A percentile compares a stretch with the other conserved stretches of the same genome.
Conservation (phyloP, 2,329 filamentous ascomycete species). For the Trichothecium roseum region DNA sequence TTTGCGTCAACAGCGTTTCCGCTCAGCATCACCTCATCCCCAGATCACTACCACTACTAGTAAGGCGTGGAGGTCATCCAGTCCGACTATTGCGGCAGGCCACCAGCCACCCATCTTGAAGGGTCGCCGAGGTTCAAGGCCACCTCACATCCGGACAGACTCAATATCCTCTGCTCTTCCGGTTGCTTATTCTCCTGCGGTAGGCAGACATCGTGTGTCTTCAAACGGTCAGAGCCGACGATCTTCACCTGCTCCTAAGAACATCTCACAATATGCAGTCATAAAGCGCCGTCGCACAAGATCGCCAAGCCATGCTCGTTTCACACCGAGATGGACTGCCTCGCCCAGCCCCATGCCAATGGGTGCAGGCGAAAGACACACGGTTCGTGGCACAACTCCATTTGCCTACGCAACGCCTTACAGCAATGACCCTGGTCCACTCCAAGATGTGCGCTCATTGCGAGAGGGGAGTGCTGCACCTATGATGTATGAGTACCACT, state of each 20-base stretch:
- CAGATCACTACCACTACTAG: slow-evolving; percentile 17
- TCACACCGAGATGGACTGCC: slow-evolving; percentile 46
- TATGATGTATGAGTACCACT: slow-evolving; percentile 18
- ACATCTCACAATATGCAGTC: slow-evolving; percentile 17
- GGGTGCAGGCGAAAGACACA: slow-evolving; percentile 21
- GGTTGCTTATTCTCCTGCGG: slow-evolving; percentile 23
- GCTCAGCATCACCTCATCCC: slow-evolving; percentile 32
- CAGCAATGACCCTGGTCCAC: slow-evolving; percentile 43
- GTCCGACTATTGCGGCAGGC: slow-evolving; percentile 20
- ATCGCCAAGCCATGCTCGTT: slow-evolving; percentile 43
- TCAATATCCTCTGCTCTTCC: slow-evolving; percentile 38
- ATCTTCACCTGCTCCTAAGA: slow-evolving; percentile 18
- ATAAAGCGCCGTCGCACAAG: slow-evolving; percentile 42
- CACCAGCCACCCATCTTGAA: slow-evolving; percentile 26
- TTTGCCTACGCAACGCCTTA: slow-evolving; percentile 69
- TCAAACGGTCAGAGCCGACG: slow-evolving; percentile 28
- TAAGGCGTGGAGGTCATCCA: slow-evolving; percentile 16
- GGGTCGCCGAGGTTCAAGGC: slow-evolving; percentile 30
- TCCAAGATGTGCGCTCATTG: slow-evolving; percentile 25
- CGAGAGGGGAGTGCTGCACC: slow-evolving; percentile 18
- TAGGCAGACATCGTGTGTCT: slow-evolving; percentile 32
- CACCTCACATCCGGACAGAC: slow-evolving; percentile 38
- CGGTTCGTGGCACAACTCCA: slow-evolving; percentile 37
- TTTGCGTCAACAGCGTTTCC: slow-evolving; percentile 28
- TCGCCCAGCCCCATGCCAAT: slow-evolving; percentile 33